Percentiles rank a stretch among this genome's conserved stretches.
These are phyloP conservation scores for Clavariopsis aquatica DNA, from an alignment of 495 filamentous ascomycete genomes.

Conservation along the genomic window DNA sequence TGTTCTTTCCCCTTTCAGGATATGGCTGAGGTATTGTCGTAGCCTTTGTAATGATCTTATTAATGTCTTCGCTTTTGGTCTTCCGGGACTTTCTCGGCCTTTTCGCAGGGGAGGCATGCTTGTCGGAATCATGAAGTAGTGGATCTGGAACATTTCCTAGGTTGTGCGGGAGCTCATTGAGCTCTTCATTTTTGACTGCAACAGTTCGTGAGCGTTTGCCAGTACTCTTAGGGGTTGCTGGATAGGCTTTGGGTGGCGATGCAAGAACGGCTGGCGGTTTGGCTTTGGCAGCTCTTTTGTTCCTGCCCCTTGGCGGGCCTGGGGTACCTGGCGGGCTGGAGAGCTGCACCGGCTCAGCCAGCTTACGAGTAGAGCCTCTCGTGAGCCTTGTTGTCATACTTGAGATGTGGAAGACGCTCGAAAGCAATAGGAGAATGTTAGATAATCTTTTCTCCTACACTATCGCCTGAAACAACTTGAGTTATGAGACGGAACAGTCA, in stretches of 20 bases:
- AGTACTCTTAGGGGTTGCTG: constrained; percentile 25
- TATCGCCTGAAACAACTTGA: neutral
- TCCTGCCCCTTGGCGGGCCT: constrained; percentile 14
- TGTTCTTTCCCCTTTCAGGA: constrained; percentile 25
- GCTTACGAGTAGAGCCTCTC: constrained; percentile 23
- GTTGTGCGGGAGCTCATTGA: constrained; percentile 45
- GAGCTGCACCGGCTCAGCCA: constrained; percentile 36
- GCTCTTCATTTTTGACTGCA: constrained; percentile 38
- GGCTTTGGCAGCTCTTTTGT: constrained; percentile 9
- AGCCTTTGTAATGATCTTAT: constrained; percentile 13
- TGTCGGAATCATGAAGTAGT: constrained; percentile 7
- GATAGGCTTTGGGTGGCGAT: constrained; percentile 3
- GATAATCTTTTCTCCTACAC: too few species aligned
- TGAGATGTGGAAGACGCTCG: neutral
- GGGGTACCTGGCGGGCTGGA: constrained; percentile 43
- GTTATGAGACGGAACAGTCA: neutral
- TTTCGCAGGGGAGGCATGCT: constrained; percentile 16
- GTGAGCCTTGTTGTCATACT: constrained; percentile 27
- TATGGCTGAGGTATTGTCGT: neutral
- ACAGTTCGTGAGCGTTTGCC: constrained; percentile 39
- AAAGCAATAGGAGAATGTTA: neutral
- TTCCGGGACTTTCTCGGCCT: constrained; percentile 22
- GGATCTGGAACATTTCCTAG: constrained; percentile 34
- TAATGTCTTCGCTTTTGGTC: constrained; percentile 19
- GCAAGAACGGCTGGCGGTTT: neutral